Evolutionary conservation across 129 eudicot genomes (phyloP).

Genomic region (Lactuca sativa): DNA sequence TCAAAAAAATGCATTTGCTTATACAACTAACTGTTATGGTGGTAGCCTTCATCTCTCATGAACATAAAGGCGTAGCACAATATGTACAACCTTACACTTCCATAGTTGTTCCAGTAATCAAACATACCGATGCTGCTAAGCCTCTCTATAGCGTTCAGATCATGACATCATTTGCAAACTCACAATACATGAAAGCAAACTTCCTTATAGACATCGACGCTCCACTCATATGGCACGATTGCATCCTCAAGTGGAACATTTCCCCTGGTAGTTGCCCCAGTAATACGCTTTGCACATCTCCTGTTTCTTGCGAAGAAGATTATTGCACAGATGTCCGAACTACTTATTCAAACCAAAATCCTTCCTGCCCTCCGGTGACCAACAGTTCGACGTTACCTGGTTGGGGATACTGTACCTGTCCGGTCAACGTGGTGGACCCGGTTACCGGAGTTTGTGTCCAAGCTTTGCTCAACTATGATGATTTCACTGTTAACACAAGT

Average conservation of each 20-base stretch:
- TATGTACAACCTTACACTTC: conserved; percentile 30
- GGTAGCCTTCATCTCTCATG: conserved; percentile 19
- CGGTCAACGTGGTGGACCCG: conserved; percentile 40
- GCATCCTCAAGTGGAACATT: conserved; percentile 32
- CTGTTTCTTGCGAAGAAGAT: conserved; percentile 30
- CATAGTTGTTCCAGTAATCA: conserved; percentile 38
- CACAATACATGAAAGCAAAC: conserved; percentile 1
- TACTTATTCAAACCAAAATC: conserved; percentile 8
- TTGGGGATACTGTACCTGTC: conserved; percentile 28
- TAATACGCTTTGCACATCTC: conserved; percentile 18
- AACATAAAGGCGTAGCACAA: conserved; percentile 25
- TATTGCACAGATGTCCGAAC: conserved; percentile 38
- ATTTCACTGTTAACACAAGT: conserved; percentile 15
- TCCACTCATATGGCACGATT: conserved; percentile 43
- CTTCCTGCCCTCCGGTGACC: conserved; percentile 24
- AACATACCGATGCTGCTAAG: conserved; percentile 31
- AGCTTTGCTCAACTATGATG: conserved; percentile 31
- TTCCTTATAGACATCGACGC: conserved; percentile 47
- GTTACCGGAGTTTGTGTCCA: conserved; percentile 35
- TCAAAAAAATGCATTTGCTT: conserved; percentile 13
- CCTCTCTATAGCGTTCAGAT: conserved; percentile 37
- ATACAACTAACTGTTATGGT: conserved; percentile 9
- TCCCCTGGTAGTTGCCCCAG: conserved; percentile 17
- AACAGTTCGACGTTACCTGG: conserved; percentile 12
- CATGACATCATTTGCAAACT: conserved; percentile 18